Base-by-base conservation (phyloP, 805 yeast species). In the Lipomyces starkeyi region DNA sequence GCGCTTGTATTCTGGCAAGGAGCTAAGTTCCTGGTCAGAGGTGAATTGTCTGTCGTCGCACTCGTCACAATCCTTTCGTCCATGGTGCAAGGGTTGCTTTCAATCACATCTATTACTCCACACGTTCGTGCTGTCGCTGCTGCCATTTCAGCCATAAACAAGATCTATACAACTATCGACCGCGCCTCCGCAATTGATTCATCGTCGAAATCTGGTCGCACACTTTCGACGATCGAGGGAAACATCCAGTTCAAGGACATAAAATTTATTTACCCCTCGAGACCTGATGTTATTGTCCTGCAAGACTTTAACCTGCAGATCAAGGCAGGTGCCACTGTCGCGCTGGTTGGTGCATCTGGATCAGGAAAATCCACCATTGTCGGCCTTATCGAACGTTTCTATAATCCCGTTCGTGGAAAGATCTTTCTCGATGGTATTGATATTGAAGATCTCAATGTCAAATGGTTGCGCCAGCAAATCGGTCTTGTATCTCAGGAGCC, bases 301-400 rank as follows among this genome's bases (percentile, higher is more conserved):
- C 63, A 70, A 4, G 71, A 76, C 64, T 72, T 71, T 59, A 65
- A 68, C 40, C 70, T 76, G 43, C 56, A 62, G 1, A 62, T 77
- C 86, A 93, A 93, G 8, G 90, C 94, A 2, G 97, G 97, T 8
- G 78, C 87, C 74, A 91, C 90, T 73, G 94, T 92, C 54, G 97
- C 97, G 11, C 86, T 92, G 72, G 97, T 92, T 27, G 97, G 97
- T 1, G 89, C 96, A 93, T 2, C 88, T 90, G 29, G 97, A 11
- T 73, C 77, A 11, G 93, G 57, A 77, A 82, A 5, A 61, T 69
- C 74, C 59, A 74, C 76, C 0, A 82, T 87, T 17, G 81, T 87
- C 2, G 89, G 87, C 71, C 77, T 87, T 32, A 77, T 87, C 32
- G 80, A 87, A 27, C 29, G 29, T 2, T 27, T 27, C 29, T 27